phyloP scores from a whole-genome alignment of 176 grass and related monocot species.

The Ensete glaucum region DNA sequence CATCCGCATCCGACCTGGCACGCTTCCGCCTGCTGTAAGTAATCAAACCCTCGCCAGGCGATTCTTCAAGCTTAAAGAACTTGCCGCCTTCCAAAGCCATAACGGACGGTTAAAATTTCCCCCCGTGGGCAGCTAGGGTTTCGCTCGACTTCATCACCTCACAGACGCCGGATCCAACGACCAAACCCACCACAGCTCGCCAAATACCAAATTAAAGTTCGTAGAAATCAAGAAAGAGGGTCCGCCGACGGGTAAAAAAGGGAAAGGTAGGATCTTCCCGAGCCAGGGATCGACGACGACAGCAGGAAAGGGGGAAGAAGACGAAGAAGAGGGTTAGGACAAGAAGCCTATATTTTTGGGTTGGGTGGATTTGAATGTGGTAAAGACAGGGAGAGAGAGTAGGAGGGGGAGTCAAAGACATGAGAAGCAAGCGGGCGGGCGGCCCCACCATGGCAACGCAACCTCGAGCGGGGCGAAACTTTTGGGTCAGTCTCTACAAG shows the following conservation, averaged over 20 bases:
- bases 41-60: conserved; percentile 12
- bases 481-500: no score
- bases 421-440: background rate
- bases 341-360: conserved; percentile 7
- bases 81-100: background rate
- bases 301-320: background rate
- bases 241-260: background rate
- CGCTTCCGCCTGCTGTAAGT: conserved; percentile 30
- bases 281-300: background rate
- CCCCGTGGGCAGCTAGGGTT: conserved; percentile 17
- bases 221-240: background rate
- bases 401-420: background rate
- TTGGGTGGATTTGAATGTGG: background rate
- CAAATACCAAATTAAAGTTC: background rate
- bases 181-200: background rate
- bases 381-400: background rate
- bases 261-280: background rate
- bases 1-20: background rate
- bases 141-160: background rate
- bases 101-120: conserved; percentile 1
- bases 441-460: background rate
- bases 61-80: conserved; percentile 9
- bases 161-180: background rate
- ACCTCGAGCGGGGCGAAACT: no score
- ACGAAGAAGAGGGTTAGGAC: no score